Evolutionary conservation across 352 stramenopile genomes (phyloP), one percentile per base, ranked within the genome.

Genomic region (Phytophthora chlamydospora): DNA sequence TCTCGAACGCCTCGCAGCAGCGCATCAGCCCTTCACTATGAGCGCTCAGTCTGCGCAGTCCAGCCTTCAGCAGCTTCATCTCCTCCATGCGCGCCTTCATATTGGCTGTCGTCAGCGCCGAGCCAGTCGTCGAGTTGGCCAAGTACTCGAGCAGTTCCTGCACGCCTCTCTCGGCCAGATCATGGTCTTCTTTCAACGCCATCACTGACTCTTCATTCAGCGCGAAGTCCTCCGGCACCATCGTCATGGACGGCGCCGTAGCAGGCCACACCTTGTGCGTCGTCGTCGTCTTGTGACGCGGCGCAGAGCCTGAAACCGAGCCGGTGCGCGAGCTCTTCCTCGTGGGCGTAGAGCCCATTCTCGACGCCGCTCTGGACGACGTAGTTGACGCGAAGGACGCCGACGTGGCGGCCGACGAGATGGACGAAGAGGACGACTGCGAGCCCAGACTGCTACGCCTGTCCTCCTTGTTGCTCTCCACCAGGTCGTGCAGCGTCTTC

Each of bases 121-220:
- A 68, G 42, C 55, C 73, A 3, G 71, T 51, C 11, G 59, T 47
- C 3, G 57, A 59, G 4, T 52, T 62, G 8, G 60, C 62, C 17
- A 80, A 45, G 5, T 79, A 76, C 33, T 67, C 80, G 24, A 93
- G 66, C n/a, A 93, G 51, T 38, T 90, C 73, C 35, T 83, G 71
- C 3, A 90, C 80, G 0, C 75, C 83, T 51, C 83, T 75, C 33
- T 88, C 83, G 0, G 83, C 75, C 36, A 88, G 55, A 6, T 76
- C 69, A 48, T 93, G 84, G 21, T 89, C 80, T n/a, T 82, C 71
- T 60, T 85, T 89, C 29, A 91, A 62, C n/a, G 80, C 76, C 47
- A 80, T 66, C 6, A 91, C 59, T 4, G 64, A 71, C 31, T 71
- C 58, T 21, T 77, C 55, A 35, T 73, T 76, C 33, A 85, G 35